Evolutionary conservation across 2,329 filamentous ascomycete genomes (phyloP).

Genomic region (Bipolaris zeicola): DNA sequence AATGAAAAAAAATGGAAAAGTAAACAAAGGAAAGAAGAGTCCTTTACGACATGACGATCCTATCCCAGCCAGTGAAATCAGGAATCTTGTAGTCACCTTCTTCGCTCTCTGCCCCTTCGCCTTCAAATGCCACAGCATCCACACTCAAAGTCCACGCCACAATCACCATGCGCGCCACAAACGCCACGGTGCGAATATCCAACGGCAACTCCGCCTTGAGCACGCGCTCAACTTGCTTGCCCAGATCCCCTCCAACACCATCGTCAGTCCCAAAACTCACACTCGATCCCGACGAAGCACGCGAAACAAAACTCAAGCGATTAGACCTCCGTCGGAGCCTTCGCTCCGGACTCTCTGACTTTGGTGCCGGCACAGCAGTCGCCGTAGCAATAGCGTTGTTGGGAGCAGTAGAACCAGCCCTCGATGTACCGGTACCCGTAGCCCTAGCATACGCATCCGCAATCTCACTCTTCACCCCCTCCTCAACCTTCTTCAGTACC

Average conservation of each 20-base stretch:
- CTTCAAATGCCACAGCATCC: constrained; percentile 31
- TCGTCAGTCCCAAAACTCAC: neutral
- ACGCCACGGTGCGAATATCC: constrained; percentile 28
- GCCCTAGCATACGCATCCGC: constrained; percentile 22
- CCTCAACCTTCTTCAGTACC: constrained; percentile 25
- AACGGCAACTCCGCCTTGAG: constrained; percentile 37
- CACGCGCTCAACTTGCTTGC: constrained; percentile 30
- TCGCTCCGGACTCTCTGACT: too few relatives aligned
- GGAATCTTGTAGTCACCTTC: constrained; percentile 22
- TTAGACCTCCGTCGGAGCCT: neutral
- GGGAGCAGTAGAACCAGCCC: too few relatives aligned
- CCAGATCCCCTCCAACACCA: constrained; percentile 21
- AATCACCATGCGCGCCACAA: constrained; percentile 36
- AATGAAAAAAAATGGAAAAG: too few relatives aligned
- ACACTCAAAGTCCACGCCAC: constrained; percentile 44
- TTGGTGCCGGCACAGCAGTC: too few relatives aligned
- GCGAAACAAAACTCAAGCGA: constrained; percentile 9
- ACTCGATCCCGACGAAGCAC: neutral
- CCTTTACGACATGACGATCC: constrained; percentile 16
- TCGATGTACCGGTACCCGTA: neutral
- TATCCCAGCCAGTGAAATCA: constrained; percentile 6
- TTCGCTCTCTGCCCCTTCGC: constrained; percentile 25
- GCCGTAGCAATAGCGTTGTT: too few relatives aligned
- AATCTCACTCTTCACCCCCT: constrained; percentile 31
- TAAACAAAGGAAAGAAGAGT: too few relatives aligned